phyloP scores from a whole-genome alignment of 2,329 filamentous ascomycete species.

The Fusarium sp. region DNA sequence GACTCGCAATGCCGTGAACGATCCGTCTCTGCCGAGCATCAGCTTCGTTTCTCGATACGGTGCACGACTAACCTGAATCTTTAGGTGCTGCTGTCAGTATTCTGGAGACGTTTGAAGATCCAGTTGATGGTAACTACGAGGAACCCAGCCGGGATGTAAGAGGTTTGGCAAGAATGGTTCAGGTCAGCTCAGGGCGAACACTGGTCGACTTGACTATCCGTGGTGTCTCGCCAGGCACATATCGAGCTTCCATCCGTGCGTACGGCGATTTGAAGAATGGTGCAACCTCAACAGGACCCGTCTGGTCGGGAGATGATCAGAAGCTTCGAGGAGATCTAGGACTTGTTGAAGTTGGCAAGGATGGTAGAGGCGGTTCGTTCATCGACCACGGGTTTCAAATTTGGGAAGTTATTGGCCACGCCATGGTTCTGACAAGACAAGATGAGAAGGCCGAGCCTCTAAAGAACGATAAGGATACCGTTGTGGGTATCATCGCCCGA shows the following conservation, averaged over 20 bases:
- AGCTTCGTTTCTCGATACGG: background rate
- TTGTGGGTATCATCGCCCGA: conserved; percentile 92
- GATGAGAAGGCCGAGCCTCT: conserved; percentile 64
- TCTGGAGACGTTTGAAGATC: conserved; percentile 82
- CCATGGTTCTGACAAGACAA: conserved; percentile 83
- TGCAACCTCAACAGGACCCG: conserved; percentile 81
- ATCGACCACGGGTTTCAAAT: conserved; percentile 85
- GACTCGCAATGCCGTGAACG: background rate
- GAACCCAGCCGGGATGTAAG: conserved; percentile 70
- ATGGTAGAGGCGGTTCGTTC: conserved; percentile 83
- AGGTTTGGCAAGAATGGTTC: conserved; percentile 92
- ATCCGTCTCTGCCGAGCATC: background rate
- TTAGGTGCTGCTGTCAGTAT: conserved; percentile 90
- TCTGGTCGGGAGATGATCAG: conserved; percentile 74
- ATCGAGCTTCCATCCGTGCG: conserved; percentile 85
- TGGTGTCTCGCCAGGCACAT: conserved; percentile 82
- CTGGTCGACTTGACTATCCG: conserved; percentile 88
- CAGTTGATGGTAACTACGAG: conserved; percentile 57
- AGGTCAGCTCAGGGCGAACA: conserved; percentile 81
- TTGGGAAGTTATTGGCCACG: conserved; percentile 96
- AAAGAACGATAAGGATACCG: conserved; percentile 82
- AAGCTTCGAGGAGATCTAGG: conserved; percentile 71
- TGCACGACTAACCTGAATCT: conserved; percentile 17
- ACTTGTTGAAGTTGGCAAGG: conserved; percentile 76
- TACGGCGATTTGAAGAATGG: conserved; percentile 88